Evolutionary conservation across 2,329 filamentous ascomycete genomes (phyloP).

Genomic region (Penicillium thymicola): DNA sequence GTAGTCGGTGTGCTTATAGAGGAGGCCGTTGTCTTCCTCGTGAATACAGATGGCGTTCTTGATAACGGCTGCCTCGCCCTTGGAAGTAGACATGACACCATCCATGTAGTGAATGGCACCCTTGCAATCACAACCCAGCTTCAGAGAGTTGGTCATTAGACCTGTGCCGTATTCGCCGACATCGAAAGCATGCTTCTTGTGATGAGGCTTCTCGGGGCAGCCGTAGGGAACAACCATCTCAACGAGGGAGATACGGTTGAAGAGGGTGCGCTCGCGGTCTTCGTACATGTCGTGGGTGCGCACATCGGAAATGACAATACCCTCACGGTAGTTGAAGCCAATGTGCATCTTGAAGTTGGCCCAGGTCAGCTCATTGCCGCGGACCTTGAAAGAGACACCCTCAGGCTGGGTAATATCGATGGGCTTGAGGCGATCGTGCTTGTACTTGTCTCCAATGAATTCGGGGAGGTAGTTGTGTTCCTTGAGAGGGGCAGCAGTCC

Average conservation of each 20-base stretch:
- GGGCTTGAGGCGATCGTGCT: conserved; percentile 25
- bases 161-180: conserved; percentile 29
- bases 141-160: conserved; percentile 29
- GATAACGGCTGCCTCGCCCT: conserved; percentile 23
- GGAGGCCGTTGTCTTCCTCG: conserved; percentile 31
- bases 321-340: conserved; percentile 52
- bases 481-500: conserved; percentile 20
- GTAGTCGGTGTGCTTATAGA: conserved; percentile 81
- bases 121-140: conserved; percentile 31
- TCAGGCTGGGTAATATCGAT: conserved; percentile 30
- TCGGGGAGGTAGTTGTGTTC: conserved; percentile 31
- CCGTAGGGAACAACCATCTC: conserved; percentile 31
- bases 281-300: conserved; percentile 28
- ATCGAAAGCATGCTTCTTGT: conserved; percentile 31
- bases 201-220: conserved; percentile 26
- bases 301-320: conserved; percentile 54
- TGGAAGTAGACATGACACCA: conserved; percentile 22
- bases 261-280: conserved; percentile 29
- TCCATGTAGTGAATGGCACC: conserved; percentile 31
- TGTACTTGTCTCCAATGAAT: conserved; percentile 26
- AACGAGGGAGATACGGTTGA: conserved; percentile 31
- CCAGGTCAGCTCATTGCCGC: conserved; percentile 30
- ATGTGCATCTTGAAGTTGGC: conserved; percentile 39
- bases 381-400: conserved; percentile 30
- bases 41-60: conserved; percentile 32